Evolutionary conservation across 1,139 yeast genomes (phyloP).

Genomic region (Candida mesenterica): DNA sequence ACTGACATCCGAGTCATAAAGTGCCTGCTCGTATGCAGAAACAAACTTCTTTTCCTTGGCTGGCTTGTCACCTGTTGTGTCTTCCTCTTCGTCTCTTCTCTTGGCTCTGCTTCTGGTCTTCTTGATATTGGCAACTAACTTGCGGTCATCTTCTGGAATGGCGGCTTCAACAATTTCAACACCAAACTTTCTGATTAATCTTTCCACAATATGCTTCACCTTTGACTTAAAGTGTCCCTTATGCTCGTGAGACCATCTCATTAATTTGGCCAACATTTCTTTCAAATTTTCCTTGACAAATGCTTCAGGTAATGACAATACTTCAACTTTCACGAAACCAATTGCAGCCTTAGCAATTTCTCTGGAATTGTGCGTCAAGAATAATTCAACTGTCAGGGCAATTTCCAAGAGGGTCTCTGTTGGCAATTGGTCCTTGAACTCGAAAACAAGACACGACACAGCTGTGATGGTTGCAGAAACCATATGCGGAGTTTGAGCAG

Average conservation of each 20-base stretch:
- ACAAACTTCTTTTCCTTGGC: slow-evolving; percentile 49
- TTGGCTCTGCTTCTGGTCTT: slow-evolving; percentile 83
- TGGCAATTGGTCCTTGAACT: slow-evolving; percentile 67
- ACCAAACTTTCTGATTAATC: slow-evolving; percentile 88
- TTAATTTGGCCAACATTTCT: slow-evolving; percentile 64
- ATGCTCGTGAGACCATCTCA: slow-evolving; percentile 95
- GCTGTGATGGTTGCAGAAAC: slow-evolving; percentile 94
- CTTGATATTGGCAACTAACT: slow-evolving; percentile 78
- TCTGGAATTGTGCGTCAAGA: slow-evolving; percentile 84
- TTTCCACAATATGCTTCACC: slow-evolving; percentile 88
- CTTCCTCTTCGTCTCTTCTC: slow-evolving; percentile 51
- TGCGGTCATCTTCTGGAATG: slow-evolving; percentile 86
- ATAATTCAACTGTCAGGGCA: slow-evolving; percentile 84
- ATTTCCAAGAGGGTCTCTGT: slow-evolving; percentile 64
- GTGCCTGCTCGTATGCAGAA: slow-evolving; percentile 85
- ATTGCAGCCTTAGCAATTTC: slow-evolving; percentile 93
- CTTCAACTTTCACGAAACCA: slow-evolving; percentile 92
- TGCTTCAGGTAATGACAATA: slow-evolving; percentile 80
- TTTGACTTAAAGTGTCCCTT: slow-evolving; percentile 91
- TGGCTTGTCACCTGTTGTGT: slow-evolving; percentile 26
- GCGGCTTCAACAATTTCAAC: slow-evolving; percentile 71
- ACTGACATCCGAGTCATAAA: slow-evolving; percentile 56
- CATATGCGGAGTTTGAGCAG: slow-evolving; percentile 93
- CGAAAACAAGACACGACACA: slow-evolving; percentile 80
- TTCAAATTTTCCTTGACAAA: slow-evolving; percentile 65